Percentiles rank a stretch among this genome's conserved stretches.
Conservation (phyloP, 2,329 filamentous ascomycete genomes). For the Alternaria burnsii region DNA sequence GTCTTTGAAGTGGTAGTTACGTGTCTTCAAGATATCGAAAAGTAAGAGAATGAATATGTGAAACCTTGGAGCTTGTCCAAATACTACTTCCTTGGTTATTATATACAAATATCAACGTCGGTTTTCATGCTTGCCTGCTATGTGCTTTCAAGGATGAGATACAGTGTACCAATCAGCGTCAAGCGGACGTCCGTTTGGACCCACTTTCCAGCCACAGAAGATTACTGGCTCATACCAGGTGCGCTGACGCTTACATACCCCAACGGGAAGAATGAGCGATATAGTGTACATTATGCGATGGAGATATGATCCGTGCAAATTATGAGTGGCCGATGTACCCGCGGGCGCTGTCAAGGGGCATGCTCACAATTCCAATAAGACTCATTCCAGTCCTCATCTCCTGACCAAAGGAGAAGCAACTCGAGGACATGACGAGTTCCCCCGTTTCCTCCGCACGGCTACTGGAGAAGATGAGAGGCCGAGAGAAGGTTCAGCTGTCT, state of each 20-base stretch:
- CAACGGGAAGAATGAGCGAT: not conserved
- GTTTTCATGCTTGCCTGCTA: not conserved
- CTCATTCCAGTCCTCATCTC: not conserved
- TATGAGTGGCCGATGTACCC: not conserved
- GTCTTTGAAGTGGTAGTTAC: not conserved
- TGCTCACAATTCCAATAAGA: too few species aligned
- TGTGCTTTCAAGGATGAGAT: not conserved
- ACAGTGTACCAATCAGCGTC: not conserved
- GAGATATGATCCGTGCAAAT: not conserved
- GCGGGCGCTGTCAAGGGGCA: too few species aligned
- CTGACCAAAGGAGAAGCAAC: not conserved
- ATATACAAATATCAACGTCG: not conserved
- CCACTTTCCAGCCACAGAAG: not conserved
- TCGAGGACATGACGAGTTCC: not conserved
- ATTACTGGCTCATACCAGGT: not conserved
- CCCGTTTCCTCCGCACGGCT: not conserved
- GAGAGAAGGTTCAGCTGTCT: not conserved
- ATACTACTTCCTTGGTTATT: too few species aligned
- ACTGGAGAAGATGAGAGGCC: conserved; percentile 1
- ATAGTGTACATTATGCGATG: not conserved
- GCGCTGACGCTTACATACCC: not conserved
- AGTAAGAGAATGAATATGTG: not conserved
- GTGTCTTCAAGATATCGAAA: not conserved
- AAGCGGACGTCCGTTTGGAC: conserved; percentile 3
- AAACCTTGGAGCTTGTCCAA: too few species aligned